Conservation (phyloP, 805 yeast species). For the Yarrowia yakushimensis region DNA sequence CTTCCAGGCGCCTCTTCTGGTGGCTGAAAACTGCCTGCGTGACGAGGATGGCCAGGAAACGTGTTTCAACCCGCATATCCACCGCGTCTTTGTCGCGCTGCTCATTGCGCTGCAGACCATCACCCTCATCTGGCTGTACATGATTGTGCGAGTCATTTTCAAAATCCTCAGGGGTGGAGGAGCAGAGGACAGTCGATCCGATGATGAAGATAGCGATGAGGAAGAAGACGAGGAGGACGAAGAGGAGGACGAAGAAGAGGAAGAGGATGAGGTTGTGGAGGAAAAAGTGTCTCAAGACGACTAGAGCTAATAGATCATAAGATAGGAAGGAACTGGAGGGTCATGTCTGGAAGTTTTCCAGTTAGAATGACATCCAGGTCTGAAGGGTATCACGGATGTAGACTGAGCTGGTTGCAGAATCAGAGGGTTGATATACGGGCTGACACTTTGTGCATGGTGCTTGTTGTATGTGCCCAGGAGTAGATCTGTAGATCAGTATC, state of each 20-base stretch:
- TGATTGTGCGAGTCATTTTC: conserved; percentile 66
- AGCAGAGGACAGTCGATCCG: conserved; percentile 87
- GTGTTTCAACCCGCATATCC: conserved; percentile 38
- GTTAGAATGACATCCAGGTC: too few relatives aligned
- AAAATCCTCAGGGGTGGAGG: conserved; percentile 66
- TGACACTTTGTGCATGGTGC: too few relatives aligned
- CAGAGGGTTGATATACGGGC: too few relatives aligned
- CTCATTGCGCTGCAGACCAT: conserved; percentile 65
- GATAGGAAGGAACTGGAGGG: too few relatives aligned
- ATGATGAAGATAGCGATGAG: conserved; percentile 55
- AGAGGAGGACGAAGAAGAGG: neutral
- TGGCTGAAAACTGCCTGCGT: conserved; percentile 36
- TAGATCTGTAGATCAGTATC: too few relatives aligned
- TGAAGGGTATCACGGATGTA: too few relatives aligned
- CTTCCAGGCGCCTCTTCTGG: conserved; percentile 44
- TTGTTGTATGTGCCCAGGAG: too few relatives aligned
- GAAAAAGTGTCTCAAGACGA: neutral
- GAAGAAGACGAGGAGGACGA: conserved; percentile 9
- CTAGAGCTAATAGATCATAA: conserved; percentile 14
- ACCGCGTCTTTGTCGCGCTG: conserved; percentile 49
- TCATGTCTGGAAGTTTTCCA: too few relatives aligned
- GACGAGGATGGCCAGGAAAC: conserved; percentile 31
- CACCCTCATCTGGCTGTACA: conserved; percentile 67
- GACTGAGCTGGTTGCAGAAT: too few relatives aligned
- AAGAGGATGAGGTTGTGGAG: conserved; percentile 1